Conservation (phyloP, 495 filamentous ascomycete species). For the Lasiosphaeria hispida region DNA sequence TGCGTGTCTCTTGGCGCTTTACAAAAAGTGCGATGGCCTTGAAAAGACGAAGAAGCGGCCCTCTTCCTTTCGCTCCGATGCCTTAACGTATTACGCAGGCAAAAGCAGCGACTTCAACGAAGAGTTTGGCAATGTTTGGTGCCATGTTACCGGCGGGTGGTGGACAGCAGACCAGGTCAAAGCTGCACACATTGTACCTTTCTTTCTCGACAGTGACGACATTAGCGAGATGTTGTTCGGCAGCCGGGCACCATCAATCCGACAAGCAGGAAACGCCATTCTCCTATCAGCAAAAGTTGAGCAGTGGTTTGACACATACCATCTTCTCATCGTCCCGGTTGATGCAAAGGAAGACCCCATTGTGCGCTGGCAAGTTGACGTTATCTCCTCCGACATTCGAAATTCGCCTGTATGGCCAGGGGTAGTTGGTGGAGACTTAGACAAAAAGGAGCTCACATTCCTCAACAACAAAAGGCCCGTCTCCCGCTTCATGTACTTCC, state of each 20-base stretch:
- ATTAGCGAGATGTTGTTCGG: slow-evolving; percentile 9
- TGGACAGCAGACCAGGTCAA: not conserved
- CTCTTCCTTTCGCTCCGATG: not conserved
- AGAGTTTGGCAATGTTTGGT: not conserved
- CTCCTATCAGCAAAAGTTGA: not conserved
- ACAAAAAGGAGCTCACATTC: slow-evolving; percentile 5
- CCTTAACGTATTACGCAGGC: slow-evolving; percentile 1
- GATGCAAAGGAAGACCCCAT: slow-evolving; percentile 4
- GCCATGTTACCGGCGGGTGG: not conserved
- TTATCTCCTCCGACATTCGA: slow-evolving; percentile 1
- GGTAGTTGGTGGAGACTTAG: not conserved
- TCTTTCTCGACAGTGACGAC: slow-evolving; percentile 18
- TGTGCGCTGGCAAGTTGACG: slow-evolving; percentile 7
- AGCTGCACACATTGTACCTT: slow-evolving; percentile 16
- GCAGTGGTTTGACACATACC: slow-evolving; percentile 8
- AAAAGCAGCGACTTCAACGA: not conserved
- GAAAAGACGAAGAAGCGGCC: slow-evolving; percentile 10
- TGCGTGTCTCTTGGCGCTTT: slow-evolving; percentile 8
- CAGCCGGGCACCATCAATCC: slow-evolving; percentile 8
- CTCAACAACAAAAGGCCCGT: slow-evolving; percentile 10
- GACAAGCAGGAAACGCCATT: not conserved
- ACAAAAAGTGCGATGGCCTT: slow-evolving; percentile 6
- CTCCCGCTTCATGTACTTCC: slow-evolving; percentile 15
- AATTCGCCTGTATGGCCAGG: not conserved
- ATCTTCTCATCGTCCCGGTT: slow-evolving; percentile 9